Conservation (phyloP, 2,329 filamentous ascomycete species). For the Cytospora chrysosperma region DNA sequence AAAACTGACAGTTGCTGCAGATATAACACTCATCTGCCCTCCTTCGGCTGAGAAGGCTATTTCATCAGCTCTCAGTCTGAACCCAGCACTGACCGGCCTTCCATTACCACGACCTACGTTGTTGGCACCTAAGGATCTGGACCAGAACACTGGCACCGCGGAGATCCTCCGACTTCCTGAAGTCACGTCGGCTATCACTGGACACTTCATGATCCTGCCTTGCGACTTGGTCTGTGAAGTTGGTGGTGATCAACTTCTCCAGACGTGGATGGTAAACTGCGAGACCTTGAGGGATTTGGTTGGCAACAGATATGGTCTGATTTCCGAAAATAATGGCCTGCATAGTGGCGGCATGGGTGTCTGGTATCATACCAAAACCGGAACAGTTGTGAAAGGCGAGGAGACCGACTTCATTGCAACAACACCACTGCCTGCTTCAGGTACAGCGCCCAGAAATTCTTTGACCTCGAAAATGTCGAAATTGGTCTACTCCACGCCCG, state of each 20-base stretch:
- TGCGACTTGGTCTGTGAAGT: conserved; percentile 94
- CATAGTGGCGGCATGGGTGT: conserved; percentile 78
- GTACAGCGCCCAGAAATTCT: conserved; percentile 61
- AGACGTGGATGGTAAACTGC: conserved; percentile 89
- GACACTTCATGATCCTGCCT: conserved; percentile 86
- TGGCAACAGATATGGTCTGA: conserved; percentile 41
- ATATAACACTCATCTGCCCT: conserved; percentile 62
- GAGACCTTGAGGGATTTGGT: conserved; percentile 65
- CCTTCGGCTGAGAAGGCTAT: conserved; percentile 67
- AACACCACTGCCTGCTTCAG: conserved; percentile 60
- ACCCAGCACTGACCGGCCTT: conserved; percentile 73
- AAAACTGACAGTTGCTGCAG: conserved; percentile 37
- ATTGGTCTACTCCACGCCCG: conserved; percentile 82
- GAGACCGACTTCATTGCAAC: conserved; percentile 91
- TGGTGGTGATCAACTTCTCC: conserved; percentile 75
- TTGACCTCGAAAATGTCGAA: conserved; percentile 70
- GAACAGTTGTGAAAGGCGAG: conserved; percentile 78
- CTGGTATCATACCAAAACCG: conserved; percentile 83
- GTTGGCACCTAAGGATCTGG: conserved; percentile 71
- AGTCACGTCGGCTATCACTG: conserved; percentile 72
- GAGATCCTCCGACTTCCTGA: conserved; percentile 84
- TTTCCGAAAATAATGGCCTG: conserved; percentile 34
- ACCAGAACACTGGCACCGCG: conserved; percentile 84
- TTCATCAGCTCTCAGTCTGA: conserved; percentile 69
- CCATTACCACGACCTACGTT: conserved; percentile 73